Percentiles rank a stretch among this genome's conserved stretches.
Conservation (phyloP, 305 asterid genomes). For the Salvia sclarea region DNA sequence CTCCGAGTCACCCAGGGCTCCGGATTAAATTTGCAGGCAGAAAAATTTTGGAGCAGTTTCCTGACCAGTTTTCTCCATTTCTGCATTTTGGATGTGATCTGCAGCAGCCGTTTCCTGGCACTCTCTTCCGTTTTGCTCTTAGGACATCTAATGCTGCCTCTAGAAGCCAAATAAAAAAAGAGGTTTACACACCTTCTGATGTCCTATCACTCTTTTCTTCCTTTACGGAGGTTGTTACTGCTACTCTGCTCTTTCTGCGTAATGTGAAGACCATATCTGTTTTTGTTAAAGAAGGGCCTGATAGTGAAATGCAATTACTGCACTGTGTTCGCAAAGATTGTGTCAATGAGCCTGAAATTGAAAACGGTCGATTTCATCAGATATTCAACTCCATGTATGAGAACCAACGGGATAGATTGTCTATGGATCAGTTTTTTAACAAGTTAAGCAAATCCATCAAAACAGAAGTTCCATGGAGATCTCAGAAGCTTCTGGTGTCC, state of each 20-base stretch:
- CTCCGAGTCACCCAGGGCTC: slow-evolving; percentile 97
- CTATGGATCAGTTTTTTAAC: slow-evolving; percentile 67
- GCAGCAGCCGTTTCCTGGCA: slow-evolving; percentile 83
- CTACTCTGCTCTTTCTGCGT: slow-evolving; percentile 81
- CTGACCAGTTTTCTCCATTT: slow-evolving; percentile 97
- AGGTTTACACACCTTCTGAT: slow-evolving; percentile 74
- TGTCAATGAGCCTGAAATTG: slow-evolving; percentile 63
- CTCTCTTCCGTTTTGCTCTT: slow-evolving; percentile 95
- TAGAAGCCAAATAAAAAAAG: slow-evolving; percentile 93
- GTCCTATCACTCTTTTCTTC: slow-evolving; percentile 81
- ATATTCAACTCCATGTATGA: slow-evolving; percentile 68
- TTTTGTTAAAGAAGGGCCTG: slow-evolving; percentile 79
- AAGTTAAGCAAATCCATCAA: slow-evolving; percentile 64
- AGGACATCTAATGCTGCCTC: slow-evolving; percentile 75
- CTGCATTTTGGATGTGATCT: slow-evolving; percentile 93
- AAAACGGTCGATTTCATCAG: slow-evolving; percentile 61
- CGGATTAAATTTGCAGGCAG: slow-evolving; percentile 82
- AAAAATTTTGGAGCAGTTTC: slow-evolving; percentile 85
- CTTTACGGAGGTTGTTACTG: slow-evolving; percentile 79
- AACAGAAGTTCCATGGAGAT: slow-evolving; percentile 73
- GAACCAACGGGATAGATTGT: slow-evolving; percentile 54
- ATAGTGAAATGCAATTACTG: slow-evolving; percentile 81
- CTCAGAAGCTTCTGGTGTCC: slow-evolving; percentile 83
- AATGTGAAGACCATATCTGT: slow-evolving; percentile 81
- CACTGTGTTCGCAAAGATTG: slow-evolving; percentile 73